A percentile compares a stretch with the other conserved stretches of the same genome.
phyloP scores from a whole-genome alignment of 257 asterid species.

The Scutellaria minor region DNA sequence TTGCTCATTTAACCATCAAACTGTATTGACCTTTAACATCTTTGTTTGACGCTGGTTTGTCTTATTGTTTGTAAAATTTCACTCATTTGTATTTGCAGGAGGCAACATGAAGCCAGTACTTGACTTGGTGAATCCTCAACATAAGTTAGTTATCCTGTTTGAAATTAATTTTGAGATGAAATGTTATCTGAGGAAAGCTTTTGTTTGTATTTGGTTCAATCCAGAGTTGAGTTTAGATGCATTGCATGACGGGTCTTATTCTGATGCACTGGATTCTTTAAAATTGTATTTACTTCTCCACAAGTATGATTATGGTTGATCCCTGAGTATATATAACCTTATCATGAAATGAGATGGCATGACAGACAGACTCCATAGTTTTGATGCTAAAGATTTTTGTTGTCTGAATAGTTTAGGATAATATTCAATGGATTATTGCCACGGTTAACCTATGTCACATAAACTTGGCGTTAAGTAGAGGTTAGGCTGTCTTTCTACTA shows the following conservation, averaged over 20 bases:
- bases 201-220: conserved; percentile 26
- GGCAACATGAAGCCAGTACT: conserved; percentile 64
- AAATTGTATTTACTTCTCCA: conserved; percentile 1
- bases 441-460: conserved; percentile 2
- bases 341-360: conserved; percentile 7
- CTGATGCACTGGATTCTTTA: conserved; percentile 24
- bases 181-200: conserved; percentile 20
- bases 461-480: conserved; percentile 2
- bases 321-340: conserved; percentile 18
- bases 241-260: conserved; percentile 16
- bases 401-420: neutral
- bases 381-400: conserved; percentile 2
- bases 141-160: conserved; percentile 69
- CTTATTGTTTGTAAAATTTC: conserved; percentile 26
- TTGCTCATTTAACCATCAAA: neutral
- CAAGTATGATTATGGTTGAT: conserved; percentile 15
- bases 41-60: conserved; percentile 19
- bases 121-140: conserved; percentile 95
- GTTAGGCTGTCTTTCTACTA: conserved; percentile 21
- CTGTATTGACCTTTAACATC: conserved; percentile 11
- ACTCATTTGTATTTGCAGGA: conserved; percentile 59
- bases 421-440: conserved; percentile 6
- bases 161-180: conserved; percentile 29
- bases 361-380: neutral
- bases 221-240: conserved; percentile 4